Evolutionary conservation across 768 basidiomycete species (phyloP).

Genomic region (Leccinum broughii): DNA sequence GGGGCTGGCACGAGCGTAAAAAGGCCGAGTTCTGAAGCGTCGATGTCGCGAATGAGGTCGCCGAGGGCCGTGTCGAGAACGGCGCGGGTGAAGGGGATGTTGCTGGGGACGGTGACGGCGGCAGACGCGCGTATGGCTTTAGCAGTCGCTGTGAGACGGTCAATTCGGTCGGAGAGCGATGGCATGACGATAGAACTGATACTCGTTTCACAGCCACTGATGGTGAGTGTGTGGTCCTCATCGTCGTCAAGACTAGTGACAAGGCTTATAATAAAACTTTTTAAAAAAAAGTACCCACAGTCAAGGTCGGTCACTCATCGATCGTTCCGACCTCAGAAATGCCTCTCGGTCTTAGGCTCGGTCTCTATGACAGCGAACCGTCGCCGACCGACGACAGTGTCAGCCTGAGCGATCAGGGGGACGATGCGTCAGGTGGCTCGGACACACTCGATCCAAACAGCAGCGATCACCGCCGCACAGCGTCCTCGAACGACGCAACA

Average conservation of each 20-base stretch:
- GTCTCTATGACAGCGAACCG: slow-evolving; percentile 22
- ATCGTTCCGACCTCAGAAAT: slow-evolving; percentile 15
- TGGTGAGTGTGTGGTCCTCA: background rate
- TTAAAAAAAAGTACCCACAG: background rate
- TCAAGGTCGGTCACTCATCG: slow-evolving; percentile 21
- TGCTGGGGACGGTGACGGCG: slow-evolving; percentile 28
- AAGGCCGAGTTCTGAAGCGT: slow-evolving; percentile 75
- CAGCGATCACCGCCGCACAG: slow-evolving; percentile 29
- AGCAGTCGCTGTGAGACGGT: slow-evolving; percentile 58
- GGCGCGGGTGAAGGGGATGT: slow-evolving; percentile 57
- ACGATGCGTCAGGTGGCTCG: slow-evolving; percentile 4
- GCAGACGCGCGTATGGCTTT: slow-evolving; percentile 52
- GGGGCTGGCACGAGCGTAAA: slow-evolving; percentile 55
- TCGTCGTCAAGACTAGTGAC: slow-evolving; percentile 9
- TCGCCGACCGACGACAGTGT: slow-evolving; percentile 9
- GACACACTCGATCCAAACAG: slow-evolving; percentile 11
- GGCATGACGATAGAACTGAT: slow-evolving; percentile 38
- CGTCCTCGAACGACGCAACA: slow-evolving; percentile 48
- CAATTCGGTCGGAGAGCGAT: slow-evolving; percentile 64
- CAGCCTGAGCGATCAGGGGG: slow-evolving; percentile 13
- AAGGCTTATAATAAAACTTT: slow-evolving; percentile 6
- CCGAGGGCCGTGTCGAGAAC: slow-evolving; percentile 63
- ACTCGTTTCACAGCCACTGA: slow-evolving; percentile 23
- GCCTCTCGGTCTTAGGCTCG: slow-evolving; percentile 19
- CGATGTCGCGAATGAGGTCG: slow-evolving; percentile 79